phyloP scores from a whole-genome alignment of 768 basidiomycete genomes.

The Scleroderma citrinum region DNA sequence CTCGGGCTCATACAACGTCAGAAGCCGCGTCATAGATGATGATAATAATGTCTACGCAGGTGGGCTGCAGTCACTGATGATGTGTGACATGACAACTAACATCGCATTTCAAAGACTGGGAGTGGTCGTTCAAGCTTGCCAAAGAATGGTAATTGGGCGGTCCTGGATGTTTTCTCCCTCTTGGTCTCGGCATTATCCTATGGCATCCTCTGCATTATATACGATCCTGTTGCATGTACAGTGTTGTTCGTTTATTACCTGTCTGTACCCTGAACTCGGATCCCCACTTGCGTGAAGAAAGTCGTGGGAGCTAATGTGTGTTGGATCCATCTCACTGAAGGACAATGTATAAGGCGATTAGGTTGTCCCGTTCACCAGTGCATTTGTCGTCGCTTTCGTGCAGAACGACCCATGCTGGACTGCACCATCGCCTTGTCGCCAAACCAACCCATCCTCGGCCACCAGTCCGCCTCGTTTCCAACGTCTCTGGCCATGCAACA shows the following conservation, averaged over 20 bases:
- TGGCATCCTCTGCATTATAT: constrained; percentile 26
- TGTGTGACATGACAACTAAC: constrained; percentile 7
- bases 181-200: constrained; percentile 19
- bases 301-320: not conserved
- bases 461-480: constrained; percentile 4
- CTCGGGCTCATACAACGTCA: constrained; percentile 69
- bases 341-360: too few relatives aligned
- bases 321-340: too few relatives aligned
- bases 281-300: constrained; percentile 1
- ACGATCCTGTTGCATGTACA: constrained; percentile 25
- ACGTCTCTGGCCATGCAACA: constrained; percentile 12
- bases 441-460: not conserved
- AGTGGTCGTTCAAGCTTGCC: constrained; percentile 84
- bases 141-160: constrained; percentile 73
- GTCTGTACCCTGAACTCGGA: constrained; percentile 15
- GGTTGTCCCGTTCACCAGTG: too few relatives aligned
- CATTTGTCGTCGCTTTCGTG: not conserved
- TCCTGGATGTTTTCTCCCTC: constrained; percentile 7
- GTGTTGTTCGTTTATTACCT: constrained; percentile 2
- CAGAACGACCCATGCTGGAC: not conserved
- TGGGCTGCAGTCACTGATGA: constrained; percentile 29
- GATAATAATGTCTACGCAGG: constrained; percentile 78
- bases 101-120: constrained; percentile 22
- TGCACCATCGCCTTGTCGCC: constrained; percentile 8
- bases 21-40: constrained; percentile 82